A percentile compares a stretch with the other conserved stretches of the same genome.
Conservation (phyloP, 1,139 yeast species). For the Blastobotrys apis region DNA sequence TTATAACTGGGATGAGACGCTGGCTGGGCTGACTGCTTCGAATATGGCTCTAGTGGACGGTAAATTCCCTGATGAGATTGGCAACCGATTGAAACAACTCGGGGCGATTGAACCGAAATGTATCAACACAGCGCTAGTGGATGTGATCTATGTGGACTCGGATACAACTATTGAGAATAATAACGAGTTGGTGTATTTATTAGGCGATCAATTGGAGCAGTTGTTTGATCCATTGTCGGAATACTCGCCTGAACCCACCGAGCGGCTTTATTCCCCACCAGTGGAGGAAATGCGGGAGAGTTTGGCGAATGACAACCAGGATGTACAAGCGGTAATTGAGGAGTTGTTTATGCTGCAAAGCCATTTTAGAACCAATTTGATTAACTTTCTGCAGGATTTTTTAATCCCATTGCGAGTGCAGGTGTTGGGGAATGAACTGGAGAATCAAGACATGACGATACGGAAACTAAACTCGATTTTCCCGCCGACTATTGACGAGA, state of each 20-base stretch:
- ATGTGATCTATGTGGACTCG: slow-evolving; percentile 64
- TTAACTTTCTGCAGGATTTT: slow-evolving; percentile 69
- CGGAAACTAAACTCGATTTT: slow-evolving; percentile 68
- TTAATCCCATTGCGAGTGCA: slow-evolving; percentile 73
- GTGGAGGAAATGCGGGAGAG: slow-evolving; percentile 4
- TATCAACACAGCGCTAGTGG: slow-evolving; percentile 57
- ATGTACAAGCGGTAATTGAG: slow-evolving; percentile 48
- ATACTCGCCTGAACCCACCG: slow-evolving; percentile 86
- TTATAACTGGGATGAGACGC: slow-evolving; percentile 60
- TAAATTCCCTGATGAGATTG: slow-evolving; percentile 53
- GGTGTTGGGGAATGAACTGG: slow-evolving; percentile 50
- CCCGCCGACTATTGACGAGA: slow-evolving; percentile 94
- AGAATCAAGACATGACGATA: slow-evolving; percentile 41
- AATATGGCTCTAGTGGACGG: slow-evolving; percentile 49
- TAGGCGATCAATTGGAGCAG: slow-evolving; percentile 85
- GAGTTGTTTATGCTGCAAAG: slow-evolving; percentile 72
- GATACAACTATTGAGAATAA: slow-evolving; percentile 55
- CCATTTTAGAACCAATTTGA: slow-evolving; percentile 65
- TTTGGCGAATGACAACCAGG: slow-evolving; percentile 13
- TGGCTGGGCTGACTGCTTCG: slow-evolving; percentile 71
- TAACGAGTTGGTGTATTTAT: slow-evolving; percentile 63
- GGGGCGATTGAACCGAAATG: slow-evolving; percentile 60
- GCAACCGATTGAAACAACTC: slow-evolving; percentile 45
- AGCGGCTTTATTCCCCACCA: slow-evolving; percentile 59
- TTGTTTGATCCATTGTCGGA: slow-evolving; percentile 85